A percentile compares a stretch with the other conserved stretches of the same genome.
These are phyloP conservation scores for Penicillium turbatum DNA, from an alignment of 495 filamentous ascomycete genomes.

Conservation along the genomic window DNA sequence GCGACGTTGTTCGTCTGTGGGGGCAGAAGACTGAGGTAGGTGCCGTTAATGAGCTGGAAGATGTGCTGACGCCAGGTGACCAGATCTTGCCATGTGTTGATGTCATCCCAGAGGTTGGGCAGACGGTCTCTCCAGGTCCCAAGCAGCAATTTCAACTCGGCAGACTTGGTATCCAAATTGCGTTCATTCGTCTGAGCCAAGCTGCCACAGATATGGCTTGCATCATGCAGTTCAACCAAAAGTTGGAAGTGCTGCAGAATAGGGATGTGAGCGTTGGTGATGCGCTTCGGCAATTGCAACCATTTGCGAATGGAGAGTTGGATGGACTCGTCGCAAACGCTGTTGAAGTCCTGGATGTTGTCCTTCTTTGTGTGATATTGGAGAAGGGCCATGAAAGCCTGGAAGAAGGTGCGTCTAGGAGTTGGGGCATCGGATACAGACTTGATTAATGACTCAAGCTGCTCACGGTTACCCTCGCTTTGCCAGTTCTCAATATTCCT, in stretches of 20 bases:
- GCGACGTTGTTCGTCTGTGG: constrained; percentile 71
- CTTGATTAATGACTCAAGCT: constrained; percentile 86
- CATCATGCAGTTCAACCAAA: constrained; percentile 96
- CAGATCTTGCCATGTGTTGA: constrained; percentile 97
- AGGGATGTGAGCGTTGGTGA: constrained; percentile 94
- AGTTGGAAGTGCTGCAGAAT: constrained; percentile 97
- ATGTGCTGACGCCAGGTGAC: constrained; percentile 99
- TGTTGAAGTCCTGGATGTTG: constrained; percentile 71
- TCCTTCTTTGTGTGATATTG: constrained; percentile 90
- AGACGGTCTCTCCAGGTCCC: constrained; percentile 93
- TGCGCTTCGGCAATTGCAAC: constrained; percentile 89
- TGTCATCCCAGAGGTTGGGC: constrained; percentile 98
- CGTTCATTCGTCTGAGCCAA: constrained; percentile 73
- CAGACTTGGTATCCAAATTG: constrained; percentile 91
- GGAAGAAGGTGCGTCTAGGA: constrained; percentile 89
- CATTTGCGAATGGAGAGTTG: constrained; percentile 96
- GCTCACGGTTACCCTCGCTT: constrained; percentile 75
- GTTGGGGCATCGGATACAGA: constrained; percentile 96
- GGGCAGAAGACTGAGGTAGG: constrained; percentile 82
- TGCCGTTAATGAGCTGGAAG: constrained; percentile 92
- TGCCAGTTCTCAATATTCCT: constrained; percentile 90
- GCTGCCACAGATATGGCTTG: constrained; percentile 89
- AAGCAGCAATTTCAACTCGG: constrained; percentile 89
- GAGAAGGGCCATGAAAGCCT: constrained; percentile 92
- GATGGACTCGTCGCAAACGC: constrained; percentile 90